Percentiles rank a stretch among this genome's conserved stretches.
Conservation (phyloP, 1,284 basidiomycete genomes). For the Puccinia hordei region DNA sequence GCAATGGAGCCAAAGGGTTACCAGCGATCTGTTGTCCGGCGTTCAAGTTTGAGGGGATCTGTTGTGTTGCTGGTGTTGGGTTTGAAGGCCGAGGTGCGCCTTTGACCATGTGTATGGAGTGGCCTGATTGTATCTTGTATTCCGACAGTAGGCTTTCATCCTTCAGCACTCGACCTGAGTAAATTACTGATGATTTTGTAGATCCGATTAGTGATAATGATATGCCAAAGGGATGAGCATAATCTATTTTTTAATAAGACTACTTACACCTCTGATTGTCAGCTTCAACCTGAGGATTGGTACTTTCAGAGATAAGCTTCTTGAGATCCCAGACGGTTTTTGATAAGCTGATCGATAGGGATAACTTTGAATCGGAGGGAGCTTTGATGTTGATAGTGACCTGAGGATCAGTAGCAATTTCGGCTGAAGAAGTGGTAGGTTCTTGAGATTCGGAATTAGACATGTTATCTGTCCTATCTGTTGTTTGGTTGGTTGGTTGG, state of each 20-base stretch:
- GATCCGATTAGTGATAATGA: background rate
- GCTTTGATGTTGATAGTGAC: slow-evolving; percentile 57
- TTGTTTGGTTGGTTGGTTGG: background rate
- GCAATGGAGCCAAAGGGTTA: slow-evolving; percentile 59
- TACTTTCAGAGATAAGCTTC: slow-evolving; percentile 76
- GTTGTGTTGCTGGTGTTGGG: slow-evolving; percentile 66
- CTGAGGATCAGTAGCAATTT: background rate
- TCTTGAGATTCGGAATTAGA: background rate
- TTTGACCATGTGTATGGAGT: slow-evolving; percentile 70
- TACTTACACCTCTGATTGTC: slow-evolving; percentile 62
- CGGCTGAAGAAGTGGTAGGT: background rate
- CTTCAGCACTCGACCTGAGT: slow-evolving; percentile 64
- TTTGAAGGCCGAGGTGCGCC: slow-evolving; percentile 67
- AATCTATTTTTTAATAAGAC: background rate
- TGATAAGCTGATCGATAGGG: slow-evolving; percentile 72
- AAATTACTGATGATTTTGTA: slow-evolving; percentile 34
- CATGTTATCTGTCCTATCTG: background rate
- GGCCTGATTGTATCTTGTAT: slow-evolving; percentile 76
- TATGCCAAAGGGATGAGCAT: background rate
- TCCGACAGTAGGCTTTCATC: slow-evolving; percentile 77
- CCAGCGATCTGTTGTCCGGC: slow-evolving; percentile 59
- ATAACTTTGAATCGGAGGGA: slow-evolving; percentile 66
- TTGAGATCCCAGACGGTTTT: slow-evolving; percentile 78
- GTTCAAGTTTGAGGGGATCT: slow-evolving; percentile 70
- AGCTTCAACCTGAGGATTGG: slow-evolving; percentile 63